A percentile compares a stretch with the other conserved stretches of the same genome.
phyloP scores from a whole-genome alignment of 2,329 filamentous ascomycete species.

The Phialemoniopsis sp. region DNA sequence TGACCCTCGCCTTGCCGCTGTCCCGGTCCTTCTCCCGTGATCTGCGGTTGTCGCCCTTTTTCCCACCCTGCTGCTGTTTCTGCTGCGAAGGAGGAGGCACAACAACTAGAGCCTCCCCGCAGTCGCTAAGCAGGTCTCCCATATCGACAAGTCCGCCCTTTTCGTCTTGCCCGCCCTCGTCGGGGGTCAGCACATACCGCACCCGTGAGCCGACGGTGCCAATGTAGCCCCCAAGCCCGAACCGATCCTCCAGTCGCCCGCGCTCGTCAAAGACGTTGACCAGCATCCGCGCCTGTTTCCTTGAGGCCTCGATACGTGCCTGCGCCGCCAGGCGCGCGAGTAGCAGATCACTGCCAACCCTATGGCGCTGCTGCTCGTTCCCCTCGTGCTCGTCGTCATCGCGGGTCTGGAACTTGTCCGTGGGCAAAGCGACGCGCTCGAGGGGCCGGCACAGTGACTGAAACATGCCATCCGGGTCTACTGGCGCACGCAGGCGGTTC shows the following conservation, averaged over 20 bases:
- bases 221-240: constrained; percentile 56
- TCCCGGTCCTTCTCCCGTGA: constrained; percentile 1
- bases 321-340: constrained; percentile 61
- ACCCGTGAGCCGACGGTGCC: constrained; percentile 57
- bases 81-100: constrained; percentile 10
- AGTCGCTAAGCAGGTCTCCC: constrained; percentile 41
- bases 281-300: constrained; percentile 47
- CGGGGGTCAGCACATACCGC: constrained; percentile 55
- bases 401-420: constrained; percentile 34
- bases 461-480: constrained; percentile 65
- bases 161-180: constrained; percentile 50
- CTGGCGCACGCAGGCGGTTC: constrained; percentile 55
- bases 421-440: constrained; percentile 46
- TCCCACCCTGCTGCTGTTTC: constrained; percentile 6
- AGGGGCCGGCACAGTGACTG: constrained; percentile 65
- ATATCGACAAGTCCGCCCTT: constrained; percentile 52
- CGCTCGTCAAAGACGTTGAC: constrained; percentile 54
- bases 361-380: background rate
- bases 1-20: constrained; percentile 3
- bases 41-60: constrained; percentile 3
- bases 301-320: constrained; percentile 55
- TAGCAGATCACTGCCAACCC: constrained; percentile 36
- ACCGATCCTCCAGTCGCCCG: constrained; percentile 45
- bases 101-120: constrained; percentile 38
- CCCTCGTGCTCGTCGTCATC: background rate